Base-by-base conservation (phyloP, 805 yeast genomes). In the Ogataea populi-albae region DNA sequence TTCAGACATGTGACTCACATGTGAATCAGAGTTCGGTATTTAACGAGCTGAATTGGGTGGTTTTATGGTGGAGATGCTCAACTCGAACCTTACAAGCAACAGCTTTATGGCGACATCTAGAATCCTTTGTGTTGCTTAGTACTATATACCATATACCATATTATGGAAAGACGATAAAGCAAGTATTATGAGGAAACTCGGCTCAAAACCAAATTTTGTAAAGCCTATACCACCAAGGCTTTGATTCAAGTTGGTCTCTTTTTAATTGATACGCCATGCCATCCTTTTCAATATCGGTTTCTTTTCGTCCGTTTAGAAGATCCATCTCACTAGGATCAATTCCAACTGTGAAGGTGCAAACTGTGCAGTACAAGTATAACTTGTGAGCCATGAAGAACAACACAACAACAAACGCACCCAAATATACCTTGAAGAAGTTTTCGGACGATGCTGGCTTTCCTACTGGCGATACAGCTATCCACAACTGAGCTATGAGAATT, bases 381-480 rank as follows among this genome's bases (percentile, higher is more conserved):
- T 69, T 73, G 56, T 70, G 76, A 16, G 66, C 70, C 4, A 65
- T 14, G 51, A 67, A 74, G 30, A 66, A 61, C 3, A 52, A 58
- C 7, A 73, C 37, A 35, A 71, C 59, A 23, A 74, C 68, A 9
- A 72, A 69, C 38, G 67, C 64, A 21, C 77, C 75, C 37, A 75
- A 51, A 46, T 68, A 71, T 25, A 65, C 61, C 45, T 64, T 62
- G 49, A 75, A 69, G 54, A 73, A 72, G 16, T 43, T 52, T 27
- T 55, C 51, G 7, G 65, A 64, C 5, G 50, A 37, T 30, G 59
- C 55, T 25, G 66, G 50, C 12, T 38, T 39, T 1, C 36, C 51
- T 5, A 62, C 60, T 39, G 78, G 77, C 45, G 56, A 66, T 17
- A 70, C 43, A 1, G 77, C 71, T 20, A 71, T 55, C 75, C 75